These are phyloP conservation scores for Paraconiothyrium brasiliense DNA, from an alignment of 2,329 filamentous ascomycete genomes.

Conservation along the genomic window DNA sequence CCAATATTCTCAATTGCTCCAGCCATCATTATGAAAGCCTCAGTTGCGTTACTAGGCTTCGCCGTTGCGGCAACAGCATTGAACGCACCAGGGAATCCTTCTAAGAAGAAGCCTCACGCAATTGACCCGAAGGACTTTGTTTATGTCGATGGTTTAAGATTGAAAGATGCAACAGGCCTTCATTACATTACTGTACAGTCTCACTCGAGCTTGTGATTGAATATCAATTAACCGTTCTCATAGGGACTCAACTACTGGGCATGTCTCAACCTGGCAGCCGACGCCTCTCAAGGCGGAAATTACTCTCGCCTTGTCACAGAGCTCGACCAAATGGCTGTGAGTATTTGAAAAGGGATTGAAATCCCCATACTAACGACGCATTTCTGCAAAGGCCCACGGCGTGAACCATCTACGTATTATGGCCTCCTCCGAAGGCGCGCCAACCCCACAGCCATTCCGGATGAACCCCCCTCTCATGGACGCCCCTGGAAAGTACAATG, in stretches of 20 bases:
- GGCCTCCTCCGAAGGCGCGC: constrained; percentile 51
- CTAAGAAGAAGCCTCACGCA: constrained; percentile 18
- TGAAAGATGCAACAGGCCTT: constrained; percentile 46
- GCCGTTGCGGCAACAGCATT: constrained; percentile 1
- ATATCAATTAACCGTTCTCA: too few species aligned
- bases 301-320: constrained; percentile 49
- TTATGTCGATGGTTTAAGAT: constrained; percentile 43
- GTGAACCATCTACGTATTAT: constrained; percentile 54
- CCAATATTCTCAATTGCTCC: neutral
- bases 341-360: neutral
- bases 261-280: constrained; percentile 52
- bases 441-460: constrained; percentile 50
- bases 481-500: constrained; percentile 51
- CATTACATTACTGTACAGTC: constrained; percentile 48
- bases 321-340: constrained; percentile 50
- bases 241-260: constrained; percentile 53
- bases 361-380: too few species aligned
- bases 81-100: neutral
- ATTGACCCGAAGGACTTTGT: constrained; percentile 48
- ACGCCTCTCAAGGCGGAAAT: constrained; percentile 47
- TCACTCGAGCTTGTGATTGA: neutral
- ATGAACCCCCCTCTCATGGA: constrained; percentile 51
- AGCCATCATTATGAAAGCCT: constrained; percentile 3
- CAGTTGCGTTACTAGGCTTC: neutral
- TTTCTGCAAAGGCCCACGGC: constrained; percentile 35